Base-by-base conservation (phyloP, 257 asterid species). In the Capsicum pubescens region DNA sequence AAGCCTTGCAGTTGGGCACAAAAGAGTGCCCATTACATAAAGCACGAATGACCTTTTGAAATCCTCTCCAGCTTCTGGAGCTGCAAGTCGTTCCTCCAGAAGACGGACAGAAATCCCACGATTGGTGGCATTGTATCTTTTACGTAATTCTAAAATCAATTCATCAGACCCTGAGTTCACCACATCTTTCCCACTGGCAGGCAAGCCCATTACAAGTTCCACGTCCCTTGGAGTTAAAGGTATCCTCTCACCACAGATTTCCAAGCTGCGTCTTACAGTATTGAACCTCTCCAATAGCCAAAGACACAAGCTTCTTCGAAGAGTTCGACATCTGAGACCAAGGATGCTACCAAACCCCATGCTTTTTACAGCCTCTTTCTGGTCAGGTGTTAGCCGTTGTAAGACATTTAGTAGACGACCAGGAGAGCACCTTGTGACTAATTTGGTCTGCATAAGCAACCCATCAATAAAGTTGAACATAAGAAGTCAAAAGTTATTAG, bases 321-420 rank as follows among this genome's bases (percentile, higher is more conserved):
- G 93, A 69, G 99, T 96, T 87, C 98, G 94, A 87, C 98, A 96
- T 87, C 94, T 89, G 84, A 96, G 98, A 79, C 94, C 97, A 66
- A 96, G 97, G 86, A 94, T 93, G 84, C 99, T 96, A 80, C 99
- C 99, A 85, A 96, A 94, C 4, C 98, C 98, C 99, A 96, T 94
- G 88, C 97, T 91, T 91, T 90, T 94, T 72, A 96, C 98, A 56
- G 99, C 95, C 83, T 85, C 91, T 87, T 88, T 94, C 86, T 96
- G 99, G 61, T 93, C 98, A 66, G 93, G 89, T 70, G 98, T 91
- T 74, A 96, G 95, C 15, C 91, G 91, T 86, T 93, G 99, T 86
- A 96, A 84, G 77, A 96, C 97, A 82, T 92, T 95, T 67, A 96
- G 83, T 69, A 96, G 86, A 72, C 99, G 97, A 84, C 99, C 98